Conservation (phyloP, 805 yeast genomes). For the Lachancea waltii region DNA sequence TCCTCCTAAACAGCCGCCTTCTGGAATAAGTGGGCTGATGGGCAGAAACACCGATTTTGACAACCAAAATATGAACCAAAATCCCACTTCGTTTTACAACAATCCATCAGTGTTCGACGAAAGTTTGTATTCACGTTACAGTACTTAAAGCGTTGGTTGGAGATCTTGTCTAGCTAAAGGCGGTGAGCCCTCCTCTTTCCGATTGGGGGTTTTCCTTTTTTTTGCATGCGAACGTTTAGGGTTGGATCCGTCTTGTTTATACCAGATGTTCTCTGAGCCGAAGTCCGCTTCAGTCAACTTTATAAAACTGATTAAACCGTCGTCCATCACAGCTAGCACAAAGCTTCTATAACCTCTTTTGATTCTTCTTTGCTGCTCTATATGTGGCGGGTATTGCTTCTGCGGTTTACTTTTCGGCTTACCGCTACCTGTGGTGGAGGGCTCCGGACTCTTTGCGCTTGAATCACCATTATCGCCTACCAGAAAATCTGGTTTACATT, state of each 20-base stretch:
- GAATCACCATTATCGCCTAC: no score
- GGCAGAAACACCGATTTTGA: slow-evolving; percentile 14
- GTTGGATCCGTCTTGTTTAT: no score
- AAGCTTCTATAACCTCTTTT: slow-evolving; percentile 49
- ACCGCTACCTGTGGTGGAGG: background rate
- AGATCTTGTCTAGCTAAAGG: no score
- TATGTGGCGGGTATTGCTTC: slow-evolving; percentile 15
- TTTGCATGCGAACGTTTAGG: no score
- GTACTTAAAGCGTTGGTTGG: slow-evolving; percentile 6
- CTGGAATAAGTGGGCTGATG: slow-evolving; percentile 8
- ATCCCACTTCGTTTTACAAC: slow-evolving; percentile 39
- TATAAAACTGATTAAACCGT: slow-evolving; percentile 68
- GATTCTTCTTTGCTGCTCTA: slow-evolving; percentile 36
- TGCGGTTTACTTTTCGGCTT: slow-evolving; percentile 3
- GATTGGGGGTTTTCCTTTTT: background rate
- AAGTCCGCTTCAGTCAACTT: slow-evolving; percentile 47
- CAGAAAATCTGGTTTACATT: slow-evolving; percentile 25
- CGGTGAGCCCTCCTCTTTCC: background rate
- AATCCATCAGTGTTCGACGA: slow-evolving; percentile 48
- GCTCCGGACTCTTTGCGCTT: no score
- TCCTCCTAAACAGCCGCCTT: slow-evolving; percentile 20
- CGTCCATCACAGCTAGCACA: slow-evolving; percentile 63
- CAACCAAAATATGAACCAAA: slow-evolving; percentile 23
- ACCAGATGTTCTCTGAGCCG: slow-evolving; percentile 33
- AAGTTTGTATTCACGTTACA: slow-evolving; percentile 37